These are phyloP conservation scores for Drosera capensis DNA, from an alignment of 148 eudicot genomes.

Conservation along the genomic window DNA sequence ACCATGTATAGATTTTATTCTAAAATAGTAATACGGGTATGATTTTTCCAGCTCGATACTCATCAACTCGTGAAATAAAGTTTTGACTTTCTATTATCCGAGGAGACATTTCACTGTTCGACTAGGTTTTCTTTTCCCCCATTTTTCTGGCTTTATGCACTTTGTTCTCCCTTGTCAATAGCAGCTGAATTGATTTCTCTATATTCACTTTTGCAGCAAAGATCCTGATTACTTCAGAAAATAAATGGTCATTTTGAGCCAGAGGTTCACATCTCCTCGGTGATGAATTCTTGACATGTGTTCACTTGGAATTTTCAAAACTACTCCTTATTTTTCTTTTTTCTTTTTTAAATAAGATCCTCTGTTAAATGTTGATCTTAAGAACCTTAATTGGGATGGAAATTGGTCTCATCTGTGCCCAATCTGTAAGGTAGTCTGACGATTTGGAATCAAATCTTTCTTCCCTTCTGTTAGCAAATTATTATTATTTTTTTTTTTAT, in stretches of 20 bases:
- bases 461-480: background rate
- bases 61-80: too few species aligned
- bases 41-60: too few species aligned
- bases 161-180: background rate
- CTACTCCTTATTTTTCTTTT: conserved; percentile 5
- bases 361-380: conserved; percentile 47
- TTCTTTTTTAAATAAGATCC: conserved; percentile 58
- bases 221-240: conserved; percentile 80
- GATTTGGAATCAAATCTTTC: conserved; percentile 1
- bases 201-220: conserved; percentile 36
- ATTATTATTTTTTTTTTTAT: too few species aligned
- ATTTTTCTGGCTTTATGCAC: too few species aligned
- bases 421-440: conserved; percentile 68
- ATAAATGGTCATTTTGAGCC: conserved; percentile 20
- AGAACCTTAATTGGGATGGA: conserved; percentile 37
- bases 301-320: conserved; percentile 2
- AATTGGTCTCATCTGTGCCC: conserved; percentile 77
- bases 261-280: conserved; percentile 30
- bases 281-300: too few species aligned
- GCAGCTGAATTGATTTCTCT: conserved; percentile 1
- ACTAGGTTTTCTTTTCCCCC: too few species aligned
- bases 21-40: too few species aligned
- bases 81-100: too few species aligned
- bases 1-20: too few species aligned
- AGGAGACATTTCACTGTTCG: too few species aligned